Conservation (phyloP, 495 filamentous ascomycete genomes). For the Bombardia bombarda region DNA sequence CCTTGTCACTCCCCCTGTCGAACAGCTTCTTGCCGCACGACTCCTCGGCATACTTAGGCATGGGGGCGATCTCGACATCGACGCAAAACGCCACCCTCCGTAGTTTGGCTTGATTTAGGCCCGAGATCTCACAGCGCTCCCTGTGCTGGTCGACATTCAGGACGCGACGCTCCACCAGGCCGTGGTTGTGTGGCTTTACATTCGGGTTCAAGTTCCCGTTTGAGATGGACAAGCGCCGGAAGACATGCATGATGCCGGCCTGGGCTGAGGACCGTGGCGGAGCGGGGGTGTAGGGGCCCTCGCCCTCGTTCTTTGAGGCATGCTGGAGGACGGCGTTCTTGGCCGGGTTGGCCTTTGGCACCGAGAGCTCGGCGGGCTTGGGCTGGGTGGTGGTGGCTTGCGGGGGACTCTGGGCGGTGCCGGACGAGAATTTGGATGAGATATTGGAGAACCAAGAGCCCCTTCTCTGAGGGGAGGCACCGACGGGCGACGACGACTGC, state of each 20-base stretch:
- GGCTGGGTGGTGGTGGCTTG: slow-evolving; percentile 31
- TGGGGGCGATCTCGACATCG: slow-evolving; percentile 86
- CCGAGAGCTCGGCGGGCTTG: slow-evolving; percentile 48
- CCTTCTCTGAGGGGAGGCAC: slow-evolving; percentile 43
- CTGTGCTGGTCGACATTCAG: slow-evolving; percentile 79
- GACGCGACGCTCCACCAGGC: slow-evolving; percentile 64
- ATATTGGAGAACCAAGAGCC: slow-evolving; percentile 89
- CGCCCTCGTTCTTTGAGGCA: slow-evolving; percentile 38
- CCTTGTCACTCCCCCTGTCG: slow-evolving; percentile 32
- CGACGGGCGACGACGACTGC: slow-evolving; percentile 9
- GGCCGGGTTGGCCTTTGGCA: slow-evolving; percentile 43
- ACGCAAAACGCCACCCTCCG: slow-evolving; percentile 89
- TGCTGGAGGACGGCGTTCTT: slow-evolving; percentile 48
- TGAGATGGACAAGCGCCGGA: slow-evolving; percentile 73
- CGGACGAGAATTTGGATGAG: slow-evolving; percentile 82
- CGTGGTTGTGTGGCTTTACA: slow-evolving; percentile 37
- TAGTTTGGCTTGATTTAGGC: slow-evolving; percentile 72
- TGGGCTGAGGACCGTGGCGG: slow-evolving; percentile 57
- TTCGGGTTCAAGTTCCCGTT: slow-evolving; percentile 36
- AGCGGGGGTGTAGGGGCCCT: slow-evolving; percentile 57
- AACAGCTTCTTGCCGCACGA: slow-evolving; percentile 16
- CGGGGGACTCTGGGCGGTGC: slow-evolving; percentile 36
- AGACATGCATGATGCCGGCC: slow-evolving; percentile 70
- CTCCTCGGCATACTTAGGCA: slow-evolving; percentile 46
- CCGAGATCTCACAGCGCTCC: slow-evolving; percentile 69